Conservation (phyloP, 1,284 basidiomycete species). For the Moniliophthora roreri region DNA sequence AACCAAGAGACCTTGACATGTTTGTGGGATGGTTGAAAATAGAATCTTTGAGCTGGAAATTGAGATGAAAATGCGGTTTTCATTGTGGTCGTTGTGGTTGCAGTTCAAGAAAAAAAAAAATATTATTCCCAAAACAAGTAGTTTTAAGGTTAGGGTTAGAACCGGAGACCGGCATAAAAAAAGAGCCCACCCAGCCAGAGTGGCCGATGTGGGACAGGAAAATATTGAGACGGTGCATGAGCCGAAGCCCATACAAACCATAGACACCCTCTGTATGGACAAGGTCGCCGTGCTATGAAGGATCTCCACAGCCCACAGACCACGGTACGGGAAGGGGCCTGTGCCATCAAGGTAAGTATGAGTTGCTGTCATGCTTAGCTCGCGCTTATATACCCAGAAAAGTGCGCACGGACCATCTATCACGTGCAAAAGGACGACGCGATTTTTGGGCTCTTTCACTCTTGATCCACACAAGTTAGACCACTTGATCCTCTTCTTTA, state of each 20-base stretch:
- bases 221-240: conserved; percentile 36
- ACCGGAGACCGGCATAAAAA: conserved; percentile 4
- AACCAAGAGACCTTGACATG: conserved; percentile 51
- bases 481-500: too few species aligned
- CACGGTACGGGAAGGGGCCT: conserved; percentile 4
- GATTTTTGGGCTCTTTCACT: too few species aligned
- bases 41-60: background rate
- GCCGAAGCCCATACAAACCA: conserved; percentile 48
- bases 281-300: conserved; percentile 52
- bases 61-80: background rate
- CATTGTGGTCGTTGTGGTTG: background rate
- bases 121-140: background rate
- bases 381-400: background rate
- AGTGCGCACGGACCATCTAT: conserved; percentile 3
- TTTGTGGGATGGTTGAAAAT: conserved; percentile 39
- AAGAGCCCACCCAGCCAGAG: conserved; percentile 5
- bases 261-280: conserved; percentile 31
- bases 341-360: conserved; percentile 8
- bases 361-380: background rate
- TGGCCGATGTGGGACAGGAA: conserved; percentile 9
- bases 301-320: conserved; percentile 39
- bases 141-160: conserved; percentile 4
- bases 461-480: too few species aligned
- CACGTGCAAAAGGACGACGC: background rate
- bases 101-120: background rate